These are phyloP conservation scores for Phyllosticta capitalensis DNA, from an alignment of 2,329 filamentous ascomycete genomes.

Conservation along the genomic window DNA sequence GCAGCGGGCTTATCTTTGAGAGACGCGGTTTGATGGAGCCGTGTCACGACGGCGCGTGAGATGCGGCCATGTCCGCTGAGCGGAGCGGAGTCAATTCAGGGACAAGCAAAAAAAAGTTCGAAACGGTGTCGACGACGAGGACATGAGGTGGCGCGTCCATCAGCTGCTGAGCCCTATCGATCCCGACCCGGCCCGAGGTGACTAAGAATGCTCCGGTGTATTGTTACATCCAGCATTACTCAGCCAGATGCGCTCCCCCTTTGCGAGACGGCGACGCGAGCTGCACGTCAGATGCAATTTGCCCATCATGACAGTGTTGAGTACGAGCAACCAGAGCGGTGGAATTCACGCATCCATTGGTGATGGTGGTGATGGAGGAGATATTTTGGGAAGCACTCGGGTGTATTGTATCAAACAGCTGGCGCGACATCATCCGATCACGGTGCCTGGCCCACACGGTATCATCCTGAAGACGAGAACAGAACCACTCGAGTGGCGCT, in stretches of 20 bases:
- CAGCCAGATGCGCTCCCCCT: too few species aligned
- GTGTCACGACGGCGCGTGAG: neutral
- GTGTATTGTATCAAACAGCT: neutral
- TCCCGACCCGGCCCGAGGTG: neutral
- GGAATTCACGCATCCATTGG: too few species aligned
- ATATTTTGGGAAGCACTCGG: neutral
- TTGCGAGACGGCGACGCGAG: neutral
- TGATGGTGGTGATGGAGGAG: too few species aligned
- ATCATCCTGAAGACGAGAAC: too few species aligned
- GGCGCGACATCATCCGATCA: slow-evolving; percentile 10
- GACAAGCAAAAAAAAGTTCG: neutral
- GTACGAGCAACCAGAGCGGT: neutral
- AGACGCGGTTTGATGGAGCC: neutral
- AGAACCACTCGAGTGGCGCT: neutral
- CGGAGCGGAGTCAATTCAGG: neutral
- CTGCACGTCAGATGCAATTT: neutral
- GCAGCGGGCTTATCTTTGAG: neutral
- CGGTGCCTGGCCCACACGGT: slow-evolving; percentile 5
- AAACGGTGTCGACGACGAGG: neutral
- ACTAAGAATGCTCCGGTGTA: neutral
- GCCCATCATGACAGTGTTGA: neutral
- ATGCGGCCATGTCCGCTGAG: neutral
- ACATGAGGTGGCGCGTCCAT: neutral
- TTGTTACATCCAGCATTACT: neutral
- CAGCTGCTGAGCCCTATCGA: neutral